Evolutionary conservation across 73 alveolate species (phyloP), one percentile per base, ranked within the genome.

Genomic region (Paramecium pentaurelia): DNA sequence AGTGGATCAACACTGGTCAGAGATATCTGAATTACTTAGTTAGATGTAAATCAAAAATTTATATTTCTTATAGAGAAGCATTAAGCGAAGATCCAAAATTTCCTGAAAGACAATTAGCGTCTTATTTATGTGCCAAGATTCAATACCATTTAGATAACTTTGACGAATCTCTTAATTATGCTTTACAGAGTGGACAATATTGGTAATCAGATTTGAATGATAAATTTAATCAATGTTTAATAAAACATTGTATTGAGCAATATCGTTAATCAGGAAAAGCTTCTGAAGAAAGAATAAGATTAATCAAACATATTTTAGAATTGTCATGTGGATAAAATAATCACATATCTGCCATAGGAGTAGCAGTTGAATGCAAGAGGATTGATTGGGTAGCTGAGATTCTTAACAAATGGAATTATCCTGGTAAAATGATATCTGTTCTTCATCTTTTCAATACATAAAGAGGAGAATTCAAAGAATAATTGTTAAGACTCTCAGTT

Each of bases 81-180:
- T 94, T 96, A 14, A 92, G 94, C 75, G 98, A 96, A 70, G 96
- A 96, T 92, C 60, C 86, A 14, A 59, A 83, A 27, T 93, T 97
- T 95, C 97, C 98, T 18, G 93, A 93, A 18, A 96, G 97, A 91
- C 88, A 94, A 49, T 92, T 94, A 70, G 98, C 97, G 12, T 92
- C 96, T 40, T 95, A 58, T 51, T 86, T 95, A 6, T 96, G 96
- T 6, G 95, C 98, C 1, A 94, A 94, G 88, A 97, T 97, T 18
- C 97, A 95, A 93, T 97, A 96, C 84, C 96, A 97, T 92, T 94
- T 97, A 58, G 99, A 97, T 93, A 98, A 94, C 40, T 97, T 96
- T 90, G 99, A 95, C 7, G 95, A 94, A 60, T 96, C 99, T 4
- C 96, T 97, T 18, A 96, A 96, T 80, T 93, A 97, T 86, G 99